These are phyloP conservation scores for Pontederia crassipes DNA, from an alignment of 176 grass and related monocot species.

Conservation along the genomic window DNA sequence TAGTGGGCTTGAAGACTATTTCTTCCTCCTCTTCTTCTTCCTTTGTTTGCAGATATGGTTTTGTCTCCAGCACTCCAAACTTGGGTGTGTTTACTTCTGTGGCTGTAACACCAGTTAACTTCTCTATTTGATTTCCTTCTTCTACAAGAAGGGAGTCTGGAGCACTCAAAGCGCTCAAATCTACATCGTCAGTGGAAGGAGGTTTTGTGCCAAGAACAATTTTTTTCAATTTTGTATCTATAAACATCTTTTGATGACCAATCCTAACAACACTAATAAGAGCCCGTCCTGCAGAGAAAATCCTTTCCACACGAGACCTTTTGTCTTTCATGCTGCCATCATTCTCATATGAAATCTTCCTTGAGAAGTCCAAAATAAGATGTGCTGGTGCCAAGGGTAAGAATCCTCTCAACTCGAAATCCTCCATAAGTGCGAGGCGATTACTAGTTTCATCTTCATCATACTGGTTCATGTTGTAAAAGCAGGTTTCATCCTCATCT, in stretches of 20 bases:
- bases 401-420: slow-evolving; percentile 87
- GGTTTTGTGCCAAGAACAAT: slow-evolving; percentile 43
- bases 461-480: slow-evolving; percentile 68
- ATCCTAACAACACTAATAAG: slow-evolving; percentile 53
- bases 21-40: slow-evolving; percentile 85
- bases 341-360: slow-evolving; percentile 51
- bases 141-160: slow-evolving; percentile 15
- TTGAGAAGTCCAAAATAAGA: slow-evolving; percentile 76
- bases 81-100: slow-evolving; percentile 4
- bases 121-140: slow-evolving; percentile 17
- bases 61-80: slow-evolving; percentile 10
- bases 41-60: slow-evolving; percentile 31
- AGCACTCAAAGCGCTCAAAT: slow-evolving; percentile 10
- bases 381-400: slow-evolving; percentile 64
- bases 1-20: slow-evolving; percentile 73
- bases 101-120: slow-evolving; percentile 15
- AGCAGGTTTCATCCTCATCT: slow-evolving; percentile 62
- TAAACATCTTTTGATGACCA: slow-evolving; percentile 60
- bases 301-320: slow-evolving; percentile 56
- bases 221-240: slow-evolving; percentile 55
- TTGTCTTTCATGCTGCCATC: slow-evolving; percentile 56
- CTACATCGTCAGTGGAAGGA: slow-evolving; percentile 17
- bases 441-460: slow-evolving; percentile 71
- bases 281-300: slow-evolving; percentile 55
- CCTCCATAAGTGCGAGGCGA: slow-evolving; percentile 70